Evolutionary conservation across 1,284 basidiomycete genomes (phyloP).

Genomic region (Tilletia walkeri): DNA sequence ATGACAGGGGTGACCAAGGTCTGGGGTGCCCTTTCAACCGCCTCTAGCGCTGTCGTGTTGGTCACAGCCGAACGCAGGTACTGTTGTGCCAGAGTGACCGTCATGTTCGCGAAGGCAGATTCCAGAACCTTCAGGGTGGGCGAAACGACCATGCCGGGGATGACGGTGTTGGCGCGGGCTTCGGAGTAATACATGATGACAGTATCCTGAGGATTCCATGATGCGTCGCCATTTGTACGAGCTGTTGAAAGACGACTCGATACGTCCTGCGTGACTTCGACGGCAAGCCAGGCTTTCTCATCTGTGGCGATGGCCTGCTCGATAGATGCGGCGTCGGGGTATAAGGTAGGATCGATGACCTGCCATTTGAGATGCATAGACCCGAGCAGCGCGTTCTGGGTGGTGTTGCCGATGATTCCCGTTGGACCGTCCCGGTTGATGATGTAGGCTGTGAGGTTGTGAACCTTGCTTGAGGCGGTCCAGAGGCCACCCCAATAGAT

Average conservation of each 20-base stretch:
- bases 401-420: conserved; percentile 31
- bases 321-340: conserved; percentile 26
- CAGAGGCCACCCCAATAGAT: conserved; percentile 49
- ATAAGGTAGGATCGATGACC: conserved; percentile 28
- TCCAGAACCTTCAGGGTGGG: conserved; percentile 29
- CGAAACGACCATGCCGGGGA: conserved; percentile 31
- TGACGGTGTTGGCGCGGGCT: conserved; percentile 35
- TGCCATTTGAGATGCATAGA: conserved; percentile 38
- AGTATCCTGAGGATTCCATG: conserved; percentile 34
- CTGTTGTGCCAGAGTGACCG: conserved; percentile 24
- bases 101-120: conserved; percentile 27
- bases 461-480: conserved; percentile 32
- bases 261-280: conserved; percentile 35
- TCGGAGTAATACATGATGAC: conserved; percentile 37
- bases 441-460: conserved; percentile 37
- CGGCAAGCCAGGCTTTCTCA: conserved; percentile 24
- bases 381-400: conserved; percentile 33
- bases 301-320: conserved; percentile 36
- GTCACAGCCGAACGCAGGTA: conserved; percentile 27
- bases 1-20: conserved; percentile 63
- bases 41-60: conserved; percentile 58
- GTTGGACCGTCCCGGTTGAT: conserved; percentile 40
- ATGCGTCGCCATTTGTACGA: conserved; percentile 36
- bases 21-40: conserved; percentile 64
- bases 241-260: conserved; percentile 35